These are phyloP conservation scores for Striga hermonthica DNA, from an alignment of 305 asterid genomes.

Conservation along the genomic window DNA sequence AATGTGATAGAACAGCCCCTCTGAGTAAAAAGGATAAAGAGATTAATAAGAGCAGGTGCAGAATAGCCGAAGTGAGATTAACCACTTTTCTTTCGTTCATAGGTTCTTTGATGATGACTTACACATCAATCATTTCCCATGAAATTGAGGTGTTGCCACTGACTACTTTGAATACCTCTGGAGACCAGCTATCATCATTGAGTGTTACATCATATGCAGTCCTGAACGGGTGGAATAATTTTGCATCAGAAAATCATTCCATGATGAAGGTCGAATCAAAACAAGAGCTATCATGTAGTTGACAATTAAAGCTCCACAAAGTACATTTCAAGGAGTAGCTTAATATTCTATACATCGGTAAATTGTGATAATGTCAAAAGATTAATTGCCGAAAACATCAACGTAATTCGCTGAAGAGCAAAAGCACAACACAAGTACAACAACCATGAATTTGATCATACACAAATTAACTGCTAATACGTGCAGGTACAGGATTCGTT, in stretches of 20 bases:
- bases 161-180: constrained; percentile 51
- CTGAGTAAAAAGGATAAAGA: constrained; percentile 37
- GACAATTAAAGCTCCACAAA: too few relatives aligned
- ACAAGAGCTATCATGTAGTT: too few relatives aligned
- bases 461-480: too few relatives aligned
- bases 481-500: too few relatives aligned
- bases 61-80: constrained; percentile 10
- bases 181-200: constrained; percentile 72
- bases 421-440: too few relatives aligned
- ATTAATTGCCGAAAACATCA: too few relatives aligned
- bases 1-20: constrained; percentile 66
- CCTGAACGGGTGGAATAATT: constrained; percentile 39
- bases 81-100: neutral
- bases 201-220: constrained; percentile 88
- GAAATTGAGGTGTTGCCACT: constrained; percentile 79
- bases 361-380: too few relatives aligned
- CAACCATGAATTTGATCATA: too few relatives aligned
- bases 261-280: too few relatives aligned
- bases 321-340: too few relatives aligned
- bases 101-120: constrained; percentile 36
- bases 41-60: constrained; percentile 2
- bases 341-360: too few relatives aligned
- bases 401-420: too few relatives aligned
- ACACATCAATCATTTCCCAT: constrained; percentile 95
- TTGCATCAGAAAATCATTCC: constrained; percentile 25